Conservation (phyloP, 2,329 filamentous ascomycete genomes). For the Chalaropsis ovoidea region DNA sequence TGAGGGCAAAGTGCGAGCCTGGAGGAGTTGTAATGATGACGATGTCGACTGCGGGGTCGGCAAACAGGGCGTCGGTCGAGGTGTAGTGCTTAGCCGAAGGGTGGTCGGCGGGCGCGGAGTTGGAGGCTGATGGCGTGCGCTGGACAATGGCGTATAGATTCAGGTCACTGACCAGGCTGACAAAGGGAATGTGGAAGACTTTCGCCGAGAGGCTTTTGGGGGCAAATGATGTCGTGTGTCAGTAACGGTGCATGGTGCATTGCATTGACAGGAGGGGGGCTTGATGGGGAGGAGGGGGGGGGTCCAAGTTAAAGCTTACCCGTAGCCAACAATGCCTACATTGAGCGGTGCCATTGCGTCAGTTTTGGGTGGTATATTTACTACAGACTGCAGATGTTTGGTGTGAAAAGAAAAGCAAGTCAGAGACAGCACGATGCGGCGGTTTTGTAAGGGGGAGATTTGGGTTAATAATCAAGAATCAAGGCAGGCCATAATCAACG, state of each 20-base stretch:
- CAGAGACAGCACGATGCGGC: not conserved
- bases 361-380: not conserved
- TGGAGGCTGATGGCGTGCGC: constrained; percentile 51
- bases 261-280: not conserved
- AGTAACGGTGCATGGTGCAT: not conserved
- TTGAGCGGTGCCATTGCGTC: constrained; percentile 33
- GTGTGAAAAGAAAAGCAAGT: too few relatives aligned
- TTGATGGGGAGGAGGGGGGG: constrained; percentile 6
- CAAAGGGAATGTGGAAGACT: constrained; percentile 74
- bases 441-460: not conserved
- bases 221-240: constrained; percentile 5
- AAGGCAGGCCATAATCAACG: constrained; percentile 3
- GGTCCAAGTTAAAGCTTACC: constrained; percentile 34
- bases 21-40: constrained; percentile 64
- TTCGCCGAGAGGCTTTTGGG: constrained; percentile 54
- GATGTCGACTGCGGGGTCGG: constrained; percentile 56
- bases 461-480: not conserved
- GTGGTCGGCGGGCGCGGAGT: constrained; percentile 60
- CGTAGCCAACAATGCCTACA: constrained; percentile 44
- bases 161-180: constrained; percentile 35
- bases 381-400: not conserved
- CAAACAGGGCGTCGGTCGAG: constrained; percentile 50
- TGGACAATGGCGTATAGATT: constrained; percentile 67
- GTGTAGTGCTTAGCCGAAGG: constrained; percentile 55
- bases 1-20: constrained; percentile 56